phyloP scores from a whole-genome alignment of 495 filamentous ascomycete species.

The Penicillium tannophilum region DNA sequence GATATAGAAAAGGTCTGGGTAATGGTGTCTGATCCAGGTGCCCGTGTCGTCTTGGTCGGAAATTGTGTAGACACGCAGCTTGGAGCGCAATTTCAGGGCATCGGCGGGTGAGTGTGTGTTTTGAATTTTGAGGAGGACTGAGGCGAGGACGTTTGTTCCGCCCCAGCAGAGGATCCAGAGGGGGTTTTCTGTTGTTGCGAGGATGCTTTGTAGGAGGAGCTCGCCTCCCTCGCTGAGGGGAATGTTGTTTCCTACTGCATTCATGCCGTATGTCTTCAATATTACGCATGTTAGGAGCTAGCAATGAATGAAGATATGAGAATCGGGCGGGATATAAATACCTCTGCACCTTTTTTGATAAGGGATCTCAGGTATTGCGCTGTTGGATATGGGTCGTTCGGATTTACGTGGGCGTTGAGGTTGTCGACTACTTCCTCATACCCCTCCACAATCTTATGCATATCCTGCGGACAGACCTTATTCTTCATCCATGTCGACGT shows the following conservation, averaged over 20 bases:
- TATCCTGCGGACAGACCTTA: conserved; percentile 18
- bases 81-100: conserved; percentile 31
- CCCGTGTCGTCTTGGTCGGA: conserved; percentile 54
- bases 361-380: conserved; percentile 13
- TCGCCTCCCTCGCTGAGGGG: conserved; percentile 41
- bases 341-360: conserved; percentile 19
- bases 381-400: conserved; percentile 16
- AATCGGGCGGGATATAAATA: neutral
- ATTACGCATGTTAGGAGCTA: neutral
- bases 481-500: conserved; percentile 22
- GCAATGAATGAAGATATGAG: neutral
- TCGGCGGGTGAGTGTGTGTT: conserved; percentile 29
- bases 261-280: conserved; percentile 35
- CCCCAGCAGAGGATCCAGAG: conserved; percentile 53
- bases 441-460: conserved; percentile 18
- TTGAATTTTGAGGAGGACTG: conserved; percentile 40
- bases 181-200: conserved; percentile 28
- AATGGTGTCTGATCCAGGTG: conserved; percentile 47
- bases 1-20: conserved; percentile 51
- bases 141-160: conserved; percentile 52
- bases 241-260: conserved; percentile 28
- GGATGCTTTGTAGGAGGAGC: conserved; percentile 39
- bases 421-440: conserved; percentile 21
- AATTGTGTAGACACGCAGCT: conserved; percentile 50
- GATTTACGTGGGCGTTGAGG: conserved; percentile 18